A percentile compares a stretch with the other conserved stretches of the same genome.
Evolutionary conservation across 805 yeast species (phyloP).

Genomic region (Saccharomycopsis sp.): DNA sequence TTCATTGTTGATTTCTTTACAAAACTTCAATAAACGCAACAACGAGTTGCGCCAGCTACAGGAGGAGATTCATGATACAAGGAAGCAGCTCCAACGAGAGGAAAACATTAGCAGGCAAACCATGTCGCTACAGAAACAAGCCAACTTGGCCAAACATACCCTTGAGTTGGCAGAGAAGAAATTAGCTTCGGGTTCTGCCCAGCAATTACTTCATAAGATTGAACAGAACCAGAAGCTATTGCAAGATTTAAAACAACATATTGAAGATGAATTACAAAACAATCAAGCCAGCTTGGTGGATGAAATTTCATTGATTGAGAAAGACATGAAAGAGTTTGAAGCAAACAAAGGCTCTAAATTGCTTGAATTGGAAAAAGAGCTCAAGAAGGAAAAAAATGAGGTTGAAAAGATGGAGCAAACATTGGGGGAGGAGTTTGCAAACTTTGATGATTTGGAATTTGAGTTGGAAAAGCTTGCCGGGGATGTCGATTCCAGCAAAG

Average conservation of each 20-base stretch:
- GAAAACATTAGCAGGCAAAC: conserved; percentile 41
- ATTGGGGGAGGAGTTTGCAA: conserved; percentile 40
- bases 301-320: conserved; percentile 49
- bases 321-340: conserved; percentile 75
- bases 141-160: conserved; percentile 51
- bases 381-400: conserved; percentile 32
- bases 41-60: conserved; percentile 34
- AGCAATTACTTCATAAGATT: conserved; percentile 46
- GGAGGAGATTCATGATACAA: conserved; percentile 33
- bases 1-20: conserved; percentile 56
- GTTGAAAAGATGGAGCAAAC: conserved; percentile 30
- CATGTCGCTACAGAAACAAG: conserved; percentile 46
- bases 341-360: conserved; percentile 74
- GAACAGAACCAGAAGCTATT: too few relatives aligned
- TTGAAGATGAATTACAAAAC: conserved; percentile 30
- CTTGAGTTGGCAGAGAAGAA: conserved; percentile 46
- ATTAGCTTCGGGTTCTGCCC: conserved; percentile 46
- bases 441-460: conserved; percentile 54
- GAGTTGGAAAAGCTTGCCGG: conserved; percentile 58
- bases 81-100: conserved; percentile 34
- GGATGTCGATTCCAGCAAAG: conserved; percentile 43
- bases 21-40: conserved; percentile 45
- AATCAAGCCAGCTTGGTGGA: conserved; percentile 28
- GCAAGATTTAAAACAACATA: too few relatives aligned
- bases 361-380: conserved; percentile 49